Base-by-base conservation (phyloP, 2,329 filamentous ascomycete species). In the Colletotrichum magnum region DNA sequence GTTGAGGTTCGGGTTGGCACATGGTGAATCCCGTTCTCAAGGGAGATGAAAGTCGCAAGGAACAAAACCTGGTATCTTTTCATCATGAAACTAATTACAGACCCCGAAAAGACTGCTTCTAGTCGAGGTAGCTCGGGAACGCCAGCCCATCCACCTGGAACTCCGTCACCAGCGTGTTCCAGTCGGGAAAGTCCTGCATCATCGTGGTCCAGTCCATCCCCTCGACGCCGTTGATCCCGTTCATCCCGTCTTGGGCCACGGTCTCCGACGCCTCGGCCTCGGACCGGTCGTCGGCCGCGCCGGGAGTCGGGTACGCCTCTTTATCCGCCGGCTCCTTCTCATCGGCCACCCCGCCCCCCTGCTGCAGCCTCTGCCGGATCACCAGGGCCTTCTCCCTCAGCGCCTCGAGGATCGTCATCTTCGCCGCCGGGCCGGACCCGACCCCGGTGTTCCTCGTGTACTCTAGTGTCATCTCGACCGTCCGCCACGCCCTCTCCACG, bases 401-500 rank as follows among this genome's bases (percentile, higher is more conserved):
- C 3, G 76, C 76, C 12, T 70, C 72, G 2, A 81, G 72, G 1
- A 79, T 73, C 13, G 73, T 72, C 75, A 78, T 79, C 64, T 80
- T 80, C 16, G 57, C 58, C 54, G 64, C 58, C 15, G 75, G 64
- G 1, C 73, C 75, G 6, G 54, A 52, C 9, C 47, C 68, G n/a
- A 72, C 68, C 1, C 73, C 67, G 5, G 54, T 51, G 32, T 60
- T 54, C n/a, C 71, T 68, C 7, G 54, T 26, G 24, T 47, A 6
- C 1, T 47, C 53, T 1, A 52, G 57, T 32, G 73, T 69, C n/a
- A 54, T 21, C 21, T 65, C 68, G 21, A 75, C 72, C 16, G 70
- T 62, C n/a, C 21, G 53, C 77, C 84, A 82, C 0, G 79, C 82
- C 18, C 78, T 73, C 0, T 76, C 74, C 0, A 74, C 74, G 21